Conservation (phyloP, 345 rosid genomes). For the Bretschneidera sinensis region DNA sequence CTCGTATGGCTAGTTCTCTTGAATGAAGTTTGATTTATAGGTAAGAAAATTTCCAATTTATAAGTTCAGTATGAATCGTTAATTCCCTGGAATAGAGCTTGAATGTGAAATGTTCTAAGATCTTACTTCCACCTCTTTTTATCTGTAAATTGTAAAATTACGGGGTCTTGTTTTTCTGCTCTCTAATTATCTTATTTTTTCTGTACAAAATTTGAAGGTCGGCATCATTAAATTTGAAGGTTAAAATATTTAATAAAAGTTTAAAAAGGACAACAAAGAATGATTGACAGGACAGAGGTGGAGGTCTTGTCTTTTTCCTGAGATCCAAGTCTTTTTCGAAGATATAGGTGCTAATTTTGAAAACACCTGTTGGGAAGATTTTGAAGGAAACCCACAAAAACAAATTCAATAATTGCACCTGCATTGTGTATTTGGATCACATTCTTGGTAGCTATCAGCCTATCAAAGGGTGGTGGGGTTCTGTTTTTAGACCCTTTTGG, state of each 20-base stretch:
- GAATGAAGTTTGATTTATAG: no score
- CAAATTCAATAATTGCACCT: conserved; percentile 35
- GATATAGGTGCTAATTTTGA: conserved; percentile 37
- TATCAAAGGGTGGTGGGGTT: conserved; percentile 20
- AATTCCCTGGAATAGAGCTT: no score
- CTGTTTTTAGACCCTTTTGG: conserved; percentile 23
- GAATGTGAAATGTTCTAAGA: no score
- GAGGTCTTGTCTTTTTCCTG: conserved; percentile 28
- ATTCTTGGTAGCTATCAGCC: conserved; percentile 35
- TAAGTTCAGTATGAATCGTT: no score
- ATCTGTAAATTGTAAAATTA: no score
- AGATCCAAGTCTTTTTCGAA: conserved; percentile 32
- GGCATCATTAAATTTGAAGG: neutral
- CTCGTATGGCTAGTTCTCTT: no score
- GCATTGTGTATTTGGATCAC: conserved; percentile 25
- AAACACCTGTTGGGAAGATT: conserved; percentile 15
- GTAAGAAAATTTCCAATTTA: no score
- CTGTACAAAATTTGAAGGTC: neutral
- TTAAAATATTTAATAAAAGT: neutral
- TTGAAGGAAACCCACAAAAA: conserved; percentile 15
- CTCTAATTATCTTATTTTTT: no score
- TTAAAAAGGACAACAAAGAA: conserved; percentile 5
- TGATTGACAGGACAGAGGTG: conserved; percentile 18
- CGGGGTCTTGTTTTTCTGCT: no score
- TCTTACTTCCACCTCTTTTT: no score